Conservation (phyloP, 108 stramenopile genomes). For the Aurantiochytrium sp. region DNA sequence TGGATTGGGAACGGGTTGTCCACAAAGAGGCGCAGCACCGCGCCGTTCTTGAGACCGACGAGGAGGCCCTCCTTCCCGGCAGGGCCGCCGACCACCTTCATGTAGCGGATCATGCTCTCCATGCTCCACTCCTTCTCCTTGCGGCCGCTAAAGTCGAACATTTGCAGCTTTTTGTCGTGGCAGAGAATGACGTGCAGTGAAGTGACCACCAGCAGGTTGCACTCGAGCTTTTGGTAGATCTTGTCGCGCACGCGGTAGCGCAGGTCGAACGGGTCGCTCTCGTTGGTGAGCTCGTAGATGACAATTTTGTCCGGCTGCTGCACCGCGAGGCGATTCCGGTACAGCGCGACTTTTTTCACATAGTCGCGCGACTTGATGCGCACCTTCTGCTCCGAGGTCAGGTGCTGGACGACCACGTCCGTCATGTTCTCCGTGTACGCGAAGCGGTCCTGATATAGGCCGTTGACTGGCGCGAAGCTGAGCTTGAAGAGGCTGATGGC, state of each 20-base stretch:
- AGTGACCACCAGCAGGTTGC: constrained; percentile 50
- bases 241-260: constrained; percentile 53
- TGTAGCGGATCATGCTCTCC: constrained; percentile 42
- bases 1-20: constrained; percentile 62
- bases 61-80: constrained; percentile 54
- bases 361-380: constrained; percentile 61
- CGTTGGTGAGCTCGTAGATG: constrained; percentile 50
- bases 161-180: constrained; percentile 43
- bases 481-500: constrained; percentile 40
- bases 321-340: constrained; percentile 55
- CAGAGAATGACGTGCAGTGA: constrained; percentile 50
- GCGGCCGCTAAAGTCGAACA: constrained; percentile 42
- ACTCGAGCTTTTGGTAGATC: constrained; percentile 33
- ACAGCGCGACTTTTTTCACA: constrained; percentile 56
- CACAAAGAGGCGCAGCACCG: constrained; percentile 50
- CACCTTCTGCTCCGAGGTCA: constrained; percentile 59
- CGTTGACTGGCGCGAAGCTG: constrained; percentile 48
- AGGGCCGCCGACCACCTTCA: constrained; percentile 56
- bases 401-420: constrained; percentile 65
- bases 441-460: constrained; percentile 56
- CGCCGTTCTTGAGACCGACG: constrained; percentile 55
- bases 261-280: constrained; percentile 32
- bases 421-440: constrained; percentile 64
- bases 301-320: constrained; percentile 52
- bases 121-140: constrained; percentile 57